Evolutionary conservation across 1,139 yeast genomes (phyloP), one percentile per base, ranked within the genome.

Genomic region (Nadsonia commutata): DNA sequence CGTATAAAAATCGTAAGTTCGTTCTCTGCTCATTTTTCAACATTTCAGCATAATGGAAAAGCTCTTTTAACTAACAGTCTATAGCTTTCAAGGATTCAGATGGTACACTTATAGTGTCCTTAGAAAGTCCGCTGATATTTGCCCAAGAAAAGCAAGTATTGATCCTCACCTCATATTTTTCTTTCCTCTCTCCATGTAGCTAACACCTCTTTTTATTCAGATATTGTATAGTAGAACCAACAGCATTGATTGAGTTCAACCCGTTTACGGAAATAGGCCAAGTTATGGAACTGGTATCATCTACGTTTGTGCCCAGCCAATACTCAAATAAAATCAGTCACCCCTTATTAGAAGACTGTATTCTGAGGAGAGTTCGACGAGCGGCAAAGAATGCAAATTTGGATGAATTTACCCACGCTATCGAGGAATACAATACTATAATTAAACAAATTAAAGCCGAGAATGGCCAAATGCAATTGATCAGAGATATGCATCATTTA

Each of bases 251-350:
- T 44, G 82, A 76, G 49, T 66, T 80, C 47, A 78, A 82, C 53
- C 90, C 95, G 3, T 65, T 81, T 49, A 71, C 68, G 40, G 95
- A 86, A 55, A 71, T 85, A 41, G 82, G 80, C 19, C 73, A 67
- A 44, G 54, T 66, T n/a, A 72, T 78, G 68, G 78, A 72, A 47
- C 54, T 71, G 40, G 59, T 67, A 13, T 68, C 76, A 0, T 40
- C 57, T 18, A 54, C 63, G 3, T 74, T 65, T 50, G 62, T 76
- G 20, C 78, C 79, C 0, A 55, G 58, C 31, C 56, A 57, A 56
- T 51, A 75, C 57, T 56, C 70, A 60, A 18, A 56, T 40, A 43
- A 56, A 45, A 53, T 68, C 60, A 52, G 73, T 57, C 60, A 64
- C 27, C 74, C 74, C 3, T 44, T 49, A 27, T 51, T 56, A 50